These are phyloP conservation scores for Trametes coccinea DNA, from an alignment of 768 basidiomycete species.

Conservation along the genomic window DNA sequence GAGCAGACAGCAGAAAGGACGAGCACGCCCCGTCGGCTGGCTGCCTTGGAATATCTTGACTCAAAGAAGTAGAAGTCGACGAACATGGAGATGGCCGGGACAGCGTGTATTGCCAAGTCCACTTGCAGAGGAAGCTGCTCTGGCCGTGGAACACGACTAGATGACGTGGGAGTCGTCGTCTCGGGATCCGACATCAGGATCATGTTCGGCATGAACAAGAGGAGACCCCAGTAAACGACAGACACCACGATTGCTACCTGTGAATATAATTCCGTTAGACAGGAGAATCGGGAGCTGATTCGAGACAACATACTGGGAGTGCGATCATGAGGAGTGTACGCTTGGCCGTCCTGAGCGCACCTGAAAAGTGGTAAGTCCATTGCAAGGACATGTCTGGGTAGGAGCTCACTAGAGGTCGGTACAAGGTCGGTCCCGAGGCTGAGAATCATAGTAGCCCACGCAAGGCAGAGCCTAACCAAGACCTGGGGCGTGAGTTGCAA, in stretches of 20 bases:
- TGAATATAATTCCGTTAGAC: neutral
- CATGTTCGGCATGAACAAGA: constrained; percentile 54
- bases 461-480: constrained; percentile 34
- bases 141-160: constrained; percentile 29
- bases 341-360: constrained; percentile 49
- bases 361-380: neutral
- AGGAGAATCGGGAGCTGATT: neutral
- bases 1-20: constrained; percentile 34
- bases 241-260: constrained; percentile 51
- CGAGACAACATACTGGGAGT: constrained; percentile 52
- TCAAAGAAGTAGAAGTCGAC: constrained; percentile 73
- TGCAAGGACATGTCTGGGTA: no score
- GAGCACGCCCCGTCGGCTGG: constrained; percentile 36
- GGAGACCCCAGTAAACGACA: constrained; percentile 68
- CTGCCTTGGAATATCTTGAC: constrained; percentile 45
- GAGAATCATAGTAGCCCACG: constrained; percentile 44
- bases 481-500: no score
- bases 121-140: constrained; percentile 45
- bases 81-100: constrained; percentile 57
- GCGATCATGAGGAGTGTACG: constrained; percentile 61
- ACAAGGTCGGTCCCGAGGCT: constrained; percentile 44
- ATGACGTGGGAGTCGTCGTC: constrained; percentile 32
- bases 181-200: constrained; percentile 44
- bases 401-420: constrained; percentile 22
- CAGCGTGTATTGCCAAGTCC: constrained; percentile 60